A percentile compares a stretch with the other conserved stretches of the same genome.
Conservation (phyloP, 768 basidiomycete species). For the Lactarius akahatsu region DNA sequence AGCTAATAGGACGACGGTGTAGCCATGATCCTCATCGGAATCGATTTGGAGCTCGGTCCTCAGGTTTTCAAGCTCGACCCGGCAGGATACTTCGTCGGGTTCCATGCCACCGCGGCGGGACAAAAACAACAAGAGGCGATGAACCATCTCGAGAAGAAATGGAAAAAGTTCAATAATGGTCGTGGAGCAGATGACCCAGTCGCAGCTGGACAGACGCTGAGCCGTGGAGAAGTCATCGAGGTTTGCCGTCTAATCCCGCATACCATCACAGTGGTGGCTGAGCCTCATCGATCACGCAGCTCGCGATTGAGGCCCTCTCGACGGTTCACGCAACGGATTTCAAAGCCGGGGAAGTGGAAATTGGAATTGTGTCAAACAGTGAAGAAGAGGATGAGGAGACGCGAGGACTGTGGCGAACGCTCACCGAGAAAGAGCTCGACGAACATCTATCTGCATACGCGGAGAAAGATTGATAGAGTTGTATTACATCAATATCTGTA, state of each 20-base stretch:
- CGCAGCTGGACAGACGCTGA: constrained; percentile 70
- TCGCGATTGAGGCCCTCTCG: constrained; percentile 94
- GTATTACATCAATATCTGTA: background rate
- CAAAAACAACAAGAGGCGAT: constrained; percentile 98
- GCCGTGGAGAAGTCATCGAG: constrained; percentile 84
- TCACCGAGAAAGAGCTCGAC: constrained; percentile 77
- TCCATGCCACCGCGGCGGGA: constrained; percentile 94
- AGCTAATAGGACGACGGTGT: background rate
- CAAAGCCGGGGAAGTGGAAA: constrained; percentile 93
- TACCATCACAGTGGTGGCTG: background rate
- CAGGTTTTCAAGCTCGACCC: constrained; percentile 98
- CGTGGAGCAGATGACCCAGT: constrained; percentile 76
- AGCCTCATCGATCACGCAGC: constrained; percentile 42
- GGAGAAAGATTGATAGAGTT: constrained; percentile 69
- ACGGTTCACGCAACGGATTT: constrained; percentile 94
- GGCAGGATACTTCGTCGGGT: constrained; percentile 97
- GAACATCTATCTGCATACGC: constrained; percentile 80
- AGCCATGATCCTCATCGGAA: constrained; percentile 97
- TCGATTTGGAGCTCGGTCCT: constrained; percentile 89
- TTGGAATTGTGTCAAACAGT: constrained; percentile 82
- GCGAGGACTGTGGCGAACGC: constrained; percentile 74
- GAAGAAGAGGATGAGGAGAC: constrained; percentile 73
- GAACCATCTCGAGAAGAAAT: constrained; percentile 98
- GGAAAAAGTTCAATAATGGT: constrained; percentile 89
- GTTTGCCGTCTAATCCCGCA: constrained; percentile 42